Percentiles rank a stretch among this genome's conserved stretches.
These are phyloP conservation scores for Xylariaceae sp. DNA, from an alignment of 2,329 filamentous ascomycete species.

Conservation along the genomic window DNA sequence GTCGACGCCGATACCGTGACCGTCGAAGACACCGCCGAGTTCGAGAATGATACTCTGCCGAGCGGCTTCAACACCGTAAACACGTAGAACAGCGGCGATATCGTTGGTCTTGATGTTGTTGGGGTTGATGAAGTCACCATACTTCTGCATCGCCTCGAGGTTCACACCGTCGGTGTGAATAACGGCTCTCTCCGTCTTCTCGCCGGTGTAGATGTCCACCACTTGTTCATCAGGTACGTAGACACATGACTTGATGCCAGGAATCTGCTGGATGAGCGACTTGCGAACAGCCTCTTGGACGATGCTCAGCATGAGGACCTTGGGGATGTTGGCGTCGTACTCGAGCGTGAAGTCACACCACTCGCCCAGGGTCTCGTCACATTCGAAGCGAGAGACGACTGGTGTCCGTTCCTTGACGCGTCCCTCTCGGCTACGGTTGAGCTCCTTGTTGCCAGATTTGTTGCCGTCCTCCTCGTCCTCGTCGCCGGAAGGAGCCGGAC, in stretches of 20 bases:
- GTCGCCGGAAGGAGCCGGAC: constrained; percentile 38
- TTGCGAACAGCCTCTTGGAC: constrained; percentile 75
- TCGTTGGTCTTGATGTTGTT: constrained; percentile 88
- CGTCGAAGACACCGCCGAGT: constrained; percentile 76
- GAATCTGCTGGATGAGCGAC: constrained; percentile 82
- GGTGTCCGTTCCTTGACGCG: constrained; percentile 59
- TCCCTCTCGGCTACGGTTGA: constrained; percentile 50
- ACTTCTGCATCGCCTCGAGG: constrained; percentile 83
- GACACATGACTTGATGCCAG: constrained; percentile 67
- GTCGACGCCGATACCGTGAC: constrained; percentile 90
- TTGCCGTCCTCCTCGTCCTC: constrained; percentile 38
- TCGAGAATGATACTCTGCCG: constrained; percentile 83
- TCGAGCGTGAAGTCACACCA: constrained; percentile 79
- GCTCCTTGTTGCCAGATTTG: constrained; percentile 21
- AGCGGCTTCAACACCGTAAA: constrained; percentile 92
- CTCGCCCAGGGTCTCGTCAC: constrained; percentile 66
- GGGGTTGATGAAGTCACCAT: constrained; percentile 78
- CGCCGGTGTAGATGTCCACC: constrained; percentile 42
- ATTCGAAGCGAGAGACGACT: constrained; percentile 71
- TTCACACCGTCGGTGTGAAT: constrained; percentile 84
- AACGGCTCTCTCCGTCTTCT: constrained; percentile 46
- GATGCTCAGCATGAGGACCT: constrained; percentile 87
- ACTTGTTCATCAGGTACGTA: constrained; percentile 56
- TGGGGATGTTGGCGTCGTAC: constrained; percentile 74
- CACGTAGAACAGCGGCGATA: constrained; percentile 73